Base-by-base conservation (phyloP, 2,329 filamentous ascomycete species). In the Cadophora gregata region DNA sequence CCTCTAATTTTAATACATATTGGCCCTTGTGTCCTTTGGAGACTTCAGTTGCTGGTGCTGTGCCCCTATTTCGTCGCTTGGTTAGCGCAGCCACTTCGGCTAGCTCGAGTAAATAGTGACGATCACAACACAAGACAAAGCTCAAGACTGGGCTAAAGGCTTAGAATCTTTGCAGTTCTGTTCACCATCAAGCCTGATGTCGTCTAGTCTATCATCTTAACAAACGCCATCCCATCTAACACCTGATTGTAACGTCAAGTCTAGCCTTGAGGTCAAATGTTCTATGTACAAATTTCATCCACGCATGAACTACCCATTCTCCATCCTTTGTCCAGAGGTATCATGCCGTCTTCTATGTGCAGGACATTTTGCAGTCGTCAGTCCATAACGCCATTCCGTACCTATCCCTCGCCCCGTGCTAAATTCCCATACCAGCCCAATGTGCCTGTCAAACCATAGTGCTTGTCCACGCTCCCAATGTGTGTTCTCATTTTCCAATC, bases 401-500 rank as follows among this genome's bases (percentile, higher is more conserved):
- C 19, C 19, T 6, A 21, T 47, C 4, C 42, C 42, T 21, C 21
- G 42, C 42, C 19, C 38, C 38, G 10, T 6, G 10, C 38, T 19
- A 16, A 16, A 19, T 42, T n/a, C n/a, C n/a, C n/a, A n/a, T n/a
- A n/a, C n/a, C n/a, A n/a, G n/a, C n/a, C n/a, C n/a, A n/a, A n/a
- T n/a, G n/a, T n/a, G n/a, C n/a, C 12, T 36, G 31, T 36, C 31
- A 12, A 6, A 5, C 5, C 31, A 36, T 12, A 36, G 12, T 36
- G 31, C 12, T 36, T 12, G n/a, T n/a, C n/a, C 38, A 42, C 6
- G 12, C 2, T 47, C 42, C 19, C 42, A 47, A 1, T n/a, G 42
- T 47, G 53, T 27, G 45, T 14, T 51, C 19, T 50, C 47, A 31
- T 45, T 64, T 65, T 59, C 67, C 67, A 61, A 75, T 59, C 53